phyloP scores from a whole-genome alignment of 1,139 yeast species.

The Diutina ranongensis region DNA sequence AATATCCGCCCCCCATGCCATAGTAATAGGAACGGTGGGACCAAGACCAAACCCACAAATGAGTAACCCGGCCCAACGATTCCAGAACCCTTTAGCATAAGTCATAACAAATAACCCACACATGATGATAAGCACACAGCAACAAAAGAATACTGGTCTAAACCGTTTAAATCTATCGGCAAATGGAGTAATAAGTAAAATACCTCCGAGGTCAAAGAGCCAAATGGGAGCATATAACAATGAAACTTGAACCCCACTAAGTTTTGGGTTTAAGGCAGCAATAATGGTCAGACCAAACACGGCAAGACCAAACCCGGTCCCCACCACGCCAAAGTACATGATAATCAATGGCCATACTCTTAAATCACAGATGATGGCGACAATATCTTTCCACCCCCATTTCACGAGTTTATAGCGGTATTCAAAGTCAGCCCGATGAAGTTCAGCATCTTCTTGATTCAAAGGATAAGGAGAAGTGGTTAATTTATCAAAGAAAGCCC shows the following conservation, averaged over 20 bases:
- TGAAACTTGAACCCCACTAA: conserved; percentile 60
- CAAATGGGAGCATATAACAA: conserved; percentile 81
- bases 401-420: conserved; percentile 28
- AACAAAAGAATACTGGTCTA: conserved; percentile 51
- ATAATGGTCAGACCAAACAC: conserved; percentile 83
- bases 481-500: conserved; percentile 14
- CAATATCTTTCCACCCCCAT: conserved; percentile 57
- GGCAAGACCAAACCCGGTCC: conserved; percentile 77
- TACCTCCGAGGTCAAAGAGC: conserved; percentile 78
- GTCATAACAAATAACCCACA: conserved; percentile 69
- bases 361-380: conserved; percentile 44
- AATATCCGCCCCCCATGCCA: conserved; percentile 80
- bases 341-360: conserved; percentile 72
- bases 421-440: conserved; percentile 59
- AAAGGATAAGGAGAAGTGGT: conserved; percentile 41
- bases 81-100: conserved; percentile 65
- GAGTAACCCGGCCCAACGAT: conserved; percentile 65
- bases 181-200: conserved; percentile 63
- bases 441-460: conserved; percentile 34
- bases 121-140: conserved; percentile 55
- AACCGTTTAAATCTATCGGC: conserved; percentile 54
- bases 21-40: conserved; percentile 81
- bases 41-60: conserved; percentile 83
- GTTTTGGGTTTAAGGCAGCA: conserved; percentile 46
- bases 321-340: conserved; percentile 91